A percentile compares a stretch with the other conserved stretches of the same genome.
phyloP scores from a whole-genome alignment of 768 basidiomycete genomes.

The Termitomyces sp. region DNA sequence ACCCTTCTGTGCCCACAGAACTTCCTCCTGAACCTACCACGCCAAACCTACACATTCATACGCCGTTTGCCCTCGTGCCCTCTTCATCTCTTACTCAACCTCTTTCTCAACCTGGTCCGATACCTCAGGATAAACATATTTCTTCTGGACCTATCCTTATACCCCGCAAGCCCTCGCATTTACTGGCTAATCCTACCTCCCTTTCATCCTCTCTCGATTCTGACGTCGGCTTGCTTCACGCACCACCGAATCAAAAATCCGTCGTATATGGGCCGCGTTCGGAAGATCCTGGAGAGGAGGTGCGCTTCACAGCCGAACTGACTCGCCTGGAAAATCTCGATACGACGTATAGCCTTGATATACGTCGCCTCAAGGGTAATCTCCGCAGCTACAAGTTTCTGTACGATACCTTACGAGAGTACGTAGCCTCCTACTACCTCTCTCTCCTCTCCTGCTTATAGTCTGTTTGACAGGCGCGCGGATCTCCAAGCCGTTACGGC shows the following conservation, averaged over 20 bases:
- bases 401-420: slow-evolving; percentile 45
- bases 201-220: not conserved
- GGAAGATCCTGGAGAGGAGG: slow-evolving; percentile 85
- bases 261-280: slow-evolving; percentile 48
- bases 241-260: not conserved
- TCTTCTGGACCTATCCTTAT: not conserved
- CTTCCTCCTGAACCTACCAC: not conserved
- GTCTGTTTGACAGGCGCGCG: not conserved
- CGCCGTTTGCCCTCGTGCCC: not conserved
- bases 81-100: not conserved
- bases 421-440: not conserved
- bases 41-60: not conserved
- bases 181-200: slow-evolving; percentile 24
- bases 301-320: slow-evolving; percentile 89
- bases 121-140: not conserved
- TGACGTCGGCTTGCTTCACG: slow-evolving; percentile 28
- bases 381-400: slow-evolving; percentile 81
- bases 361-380: slow-evolving; percentile 84
- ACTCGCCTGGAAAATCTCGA: slow-evolving; percentile 80
- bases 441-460: not conserved
- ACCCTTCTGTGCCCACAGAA: not conserved
- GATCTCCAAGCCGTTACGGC: not conserved
- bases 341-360: slow-evolving; percentile 84
- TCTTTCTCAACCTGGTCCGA: not conserved
- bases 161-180: not conserved